phyloP scores from a whole-genome alignment of 2,329 filamentous ascomycete species.

The Ophioceras dolichostomum region DNA sequence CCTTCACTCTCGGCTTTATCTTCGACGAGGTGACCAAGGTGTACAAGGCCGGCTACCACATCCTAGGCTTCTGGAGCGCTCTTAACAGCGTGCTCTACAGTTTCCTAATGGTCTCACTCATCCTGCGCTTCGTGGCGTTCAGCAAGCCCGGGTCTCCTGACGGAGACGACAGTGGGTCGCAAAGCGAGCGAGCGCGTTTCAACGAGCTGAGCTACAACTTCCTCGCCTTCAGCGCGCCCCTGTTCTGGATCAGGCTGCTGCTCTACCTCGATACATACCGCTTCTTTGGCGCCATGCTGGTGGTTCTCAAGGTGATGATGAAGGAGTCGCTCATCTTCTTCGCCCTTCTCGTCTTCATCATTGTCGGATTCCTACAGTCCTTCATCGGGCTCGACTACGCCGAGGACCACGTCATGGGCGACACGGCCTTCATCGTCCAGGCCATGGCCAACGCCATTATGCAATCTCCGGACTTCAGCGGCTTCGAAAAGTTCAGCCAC shows the following conservation, averaged over 20 bases:
- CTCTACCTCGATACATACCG: conserved; percentile 87
- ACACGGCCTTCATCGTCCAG: conserved; percentile 63
- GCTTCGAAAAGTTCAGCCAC: conserved; percentile 81
- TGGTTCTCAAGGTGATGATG: conserved; percentile 93
- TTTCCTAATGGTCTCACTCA: conserved; percentile 65
- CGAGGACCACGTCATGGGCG: conserved; percentile 56
- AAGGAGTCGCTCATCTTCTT: conserved; percentile 95
- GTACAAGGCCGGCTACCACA: conserved; percentile 86
- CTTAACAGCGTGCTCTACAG: conserved; percentile 81
- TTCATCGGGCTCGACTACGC: conserved; percentile 86
- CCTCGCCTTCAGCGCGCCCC: conserved; percentile 79
- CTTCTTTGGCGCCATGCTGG: conserved; percentile 97
- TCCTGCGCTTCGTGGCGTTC: conserved; percentile 68
- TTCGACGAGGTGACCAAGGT: conserved; percentile 81
- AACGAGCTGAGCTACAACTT: conserved; percentile 89
- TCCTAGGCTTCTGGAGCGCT: conserved; percentile 92
- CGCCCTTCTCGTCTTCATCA: conserved; percentile 70
- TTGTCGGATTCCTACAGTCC: conserved; percentile 81
- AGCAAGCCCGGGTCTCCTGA: conserved; percentile 31
- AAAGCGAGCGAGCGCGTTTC: conserved; percentile 39
- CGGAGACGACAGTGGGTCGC: conserved; percentile 15
- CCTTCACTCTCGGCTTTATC: conserved; percentile 85
- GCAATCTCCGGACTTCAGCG: conserved; percentile 78
- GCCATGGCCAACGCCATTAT: conserved; percentile 85
- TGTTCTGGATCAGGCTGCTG: conserved; percentile 92